These are phyloP conservation scores for Coprinopsis marcescibilis DNA, from an alignment of 768 basidiomycete genomes.

Conservation along the genomic window DNA sequence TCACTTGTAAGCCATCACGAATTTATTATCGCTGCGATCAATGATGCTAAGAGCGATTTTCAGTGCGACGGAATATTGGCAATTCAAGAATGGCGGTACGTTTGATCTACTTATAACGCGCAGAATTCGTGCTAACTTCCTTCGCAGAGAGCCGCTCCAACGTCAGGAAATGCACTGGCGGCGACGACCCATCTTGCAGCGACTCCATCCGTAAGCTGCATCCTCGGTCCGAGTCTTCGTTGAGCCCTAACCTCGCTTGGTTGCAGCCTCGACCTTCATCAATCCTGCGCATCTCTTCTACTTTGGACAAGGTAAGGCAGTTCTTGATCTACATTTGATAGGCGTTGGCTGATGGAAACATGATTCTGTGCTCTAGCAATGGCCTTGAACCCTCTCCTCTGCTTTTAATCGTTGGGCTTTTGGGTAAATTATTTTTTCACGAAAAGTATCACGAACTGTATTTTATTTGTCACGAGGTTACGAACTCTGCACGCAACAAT, in stretches of 20 bases:
- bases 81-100: constrained; percentile 34
- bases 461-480: no score
- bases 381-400: neutral
- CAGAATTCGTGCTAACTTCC: neutral
- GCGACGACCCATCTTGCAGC: constrained; percentile 45
- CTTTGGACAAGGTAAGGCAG: constrained; percentile 35
- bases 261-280: constrained; percentile 41
- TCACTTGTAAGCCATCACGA: constrained; percentile 45
- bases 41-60: neutral
- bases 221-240: neutral
- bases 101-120: neutral
- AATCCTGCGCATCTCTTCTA: constrained; percentile 42
- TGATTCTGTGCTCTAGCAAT: neutral
- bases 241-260: neutral
- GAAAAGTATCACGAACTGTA: no score
- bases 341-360: neutral
- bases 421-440: no score
- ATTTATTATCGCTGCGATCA: constrained; percentile 1
- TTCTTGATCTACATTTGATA: neutral
- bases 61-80: constrained; percentile 37
- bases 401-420: no score
- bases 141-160: constrained; percentile 25
- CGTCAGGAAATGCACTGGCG: constrained; percentile 34
- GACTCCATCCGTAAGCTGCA: constrained; percentile 36
- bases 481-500: no score